Percentiles rank a stretch among this genome's conserved stretches.
Conservation (phyloP, 306 rosid genomes). For the Fragaria iinumae region DNA sequence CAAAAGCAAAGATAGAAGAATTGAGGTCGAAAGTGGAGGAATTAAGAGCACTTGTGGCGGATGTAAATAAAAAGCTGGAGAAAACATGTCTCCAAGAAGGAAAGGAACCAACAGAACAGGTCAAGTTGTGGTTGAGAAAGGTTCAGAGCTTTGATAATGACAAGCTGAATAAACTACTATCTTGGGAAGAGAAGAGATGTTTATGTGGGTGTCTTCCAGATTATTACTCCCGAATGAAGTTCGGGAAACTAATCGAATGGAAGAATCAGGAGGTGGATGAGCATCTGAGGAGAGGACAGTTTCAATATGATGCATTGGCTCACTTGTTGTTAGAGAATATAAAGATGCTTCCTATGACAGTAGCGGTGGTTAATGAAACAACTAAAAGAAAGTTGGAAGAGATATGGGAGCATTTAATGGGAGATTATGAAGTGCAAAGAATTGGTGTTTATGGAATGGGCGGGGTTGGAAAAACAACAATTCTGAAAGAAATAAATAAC, state of each 20-base stretch:
- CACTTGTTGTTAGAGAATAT: background rate
- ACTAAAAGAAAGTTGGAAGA: background rate
- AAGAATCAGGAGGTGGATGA: background rate
- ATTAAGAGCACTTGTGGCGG: background rate
- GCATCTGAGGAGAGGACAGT: background rate
- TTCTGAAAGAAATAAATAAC: background rate
- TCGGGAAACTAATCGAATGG: background rate
- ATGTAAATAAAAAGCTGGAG: background rate
- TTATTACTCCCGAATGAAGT: background rate
- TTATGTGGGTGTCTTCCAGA: background rate
- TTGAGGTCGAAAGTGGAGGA: background rate
- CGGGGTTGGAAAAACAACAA: background rate
- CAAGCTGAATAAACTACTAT: background rate
- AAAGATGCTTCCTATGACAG: background rate
- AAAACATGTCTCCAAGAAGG: background rate
- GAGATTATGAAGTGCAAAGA: background rate
- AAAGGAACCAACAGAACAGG: background rate
- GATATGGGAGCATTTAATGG: background rate
- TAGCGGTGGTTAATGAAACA: background rate
- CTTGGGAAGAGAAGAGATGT: background rate
- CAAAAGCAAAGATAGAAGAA: background rate
- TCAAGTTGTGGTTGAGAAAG: background rate
- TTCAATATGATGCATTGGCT: background rate
- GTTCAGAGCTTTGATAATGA: background rate
- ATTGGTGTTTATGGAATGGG: background rate